Conservation (phyloP, 2,329 filamentous ascomycete genomes). For the Fusarium secorum region DNA sequence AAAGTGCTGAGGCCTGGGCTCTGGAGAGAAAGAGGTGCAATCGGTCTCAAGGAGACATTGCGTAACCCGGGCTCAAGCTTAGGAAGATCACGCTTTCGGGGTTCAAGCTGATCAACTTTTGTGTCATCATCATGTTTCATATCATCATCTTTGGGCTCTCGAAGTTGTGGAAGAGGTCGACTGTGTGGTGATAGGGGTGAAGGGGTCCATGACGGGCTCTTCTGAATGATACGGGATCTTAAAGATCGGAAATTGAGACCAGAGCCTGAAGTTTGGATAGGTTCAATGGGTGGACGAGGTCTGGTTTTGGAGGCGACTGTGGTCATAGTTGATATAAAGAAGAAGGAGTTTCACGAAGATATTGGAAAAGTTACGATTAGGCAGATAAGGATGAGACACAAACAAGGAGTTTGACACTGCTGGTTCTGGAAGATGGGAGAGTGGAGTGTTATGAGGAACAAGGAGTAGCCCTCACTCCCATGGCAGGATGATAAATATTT, state of each 20-base stretch:
- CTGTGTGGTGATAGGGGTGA: constrained; percentile 35
- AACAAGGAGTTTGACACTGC: neutral
- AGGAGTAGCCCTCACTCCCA: neutral
- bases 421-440: neutral
- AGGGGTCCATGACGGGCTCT: constrained; percentile 34
- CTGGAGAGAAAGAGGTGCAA: constrained; percentile 16
- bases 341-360: constrained; percentile 2
- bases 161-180: constrained; percentile 25
- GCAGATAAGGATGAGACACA: neutral
- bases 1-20: constrained; percentile 10
- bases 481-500: constrained; percentile 13
- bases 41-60: constrained; percentile 26
- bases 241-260: constrained; percentile 17
- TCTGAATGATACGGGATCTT: constrained; percentile 22
- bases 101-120: constrained; percentile 20
- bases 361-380: neutral
- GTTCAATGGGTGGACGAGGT: constrained; percentile 33
- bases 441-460: neutral
- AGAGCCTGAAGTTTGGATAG: constrained; percentile 35
- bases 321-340: constrained; percentile 22
- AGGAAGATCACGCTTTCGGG: constrained; percentile 5
- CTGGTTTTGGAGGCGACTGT: constrained; percentile 22
- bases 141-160: constrained; percentile 26
- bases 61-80: constrained; percentile 11
- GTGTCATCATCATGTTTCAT: constrained; percentile 31